phyloP scores from a whole-genome alignment of 2,329 filamentous ascomycete species.

The Neocatenulostroma microsporum region DNA sequence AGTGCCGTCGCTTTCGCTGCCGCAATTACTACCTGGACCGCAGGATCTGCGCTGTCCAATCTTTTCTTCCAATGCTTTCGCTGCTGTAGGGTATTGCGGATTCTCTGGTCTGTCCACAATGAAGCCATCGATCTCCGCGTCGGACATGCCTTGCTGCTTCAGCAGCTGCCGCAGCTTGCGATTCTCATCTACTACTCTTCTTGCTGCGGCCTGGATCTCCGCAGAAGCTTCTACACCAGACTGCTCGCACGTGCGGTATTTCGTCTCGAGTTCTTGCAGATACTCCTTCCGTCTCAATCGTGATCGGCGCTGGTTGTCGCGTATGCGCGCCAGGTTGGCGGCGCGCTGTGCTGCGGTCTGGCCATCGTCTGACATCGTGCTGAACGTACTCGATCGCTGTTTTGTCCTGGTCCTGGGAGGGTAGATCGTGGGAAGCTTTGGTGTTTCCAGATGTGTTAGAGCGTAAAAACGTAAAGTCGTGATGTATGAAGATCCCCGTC shows the following conservation, averaged over 20 bases:
- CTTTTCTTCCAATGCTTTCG: constrained; percentile 11
- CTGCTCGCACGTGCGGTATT: constrained; percentile 55
- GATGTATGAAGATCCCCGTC: too few relatives aligned
- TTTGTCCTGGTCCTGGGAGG: too few relatives aligned
- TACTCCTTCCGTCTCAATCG: constrained; percentile 68
- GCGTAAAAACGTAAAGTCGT: too few relatives aligned
- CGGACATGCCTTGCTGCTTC: constrained; percentile 48
- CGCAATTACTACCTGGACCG: constrained; percentile 6
- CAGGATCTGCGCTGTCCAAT: constrained; percentile 8
- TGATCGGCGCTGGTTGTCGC: constrained; percentile 71
- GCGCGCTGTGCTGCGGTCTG: constrained; percentile 15
- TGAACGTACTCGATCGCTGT: too few relatives aligned
- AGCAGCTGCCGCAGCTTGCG: constrained; percentile 54
- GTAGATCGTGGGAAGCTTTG: too few relatives aligned
- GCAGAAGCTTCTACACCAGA: constrained; percentile 59
- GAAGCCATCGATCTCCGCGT: constrained; percentile 44
- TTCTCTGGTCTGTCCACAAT: constrained; percentile 4
- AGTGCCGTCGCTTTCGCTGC: not conserved
- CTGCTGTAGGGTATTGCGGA: constrained; percentile 6
- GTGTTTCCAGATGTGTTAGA: too few relatives aligned
- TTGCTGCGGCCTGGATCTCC: constrained; percentile 64
- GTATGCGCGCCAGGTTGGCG: constrained; percentile 52
- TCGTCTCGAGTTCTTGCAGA: constrained; percentile 59
- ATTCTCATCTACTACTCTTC: constrained; percentile 63
- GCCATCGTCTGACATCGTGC: constrained; percentile 5